Base-by-base conservation (phyloP, 176 grass and related monocot genomes). In the Triticum urartu region DNA sequence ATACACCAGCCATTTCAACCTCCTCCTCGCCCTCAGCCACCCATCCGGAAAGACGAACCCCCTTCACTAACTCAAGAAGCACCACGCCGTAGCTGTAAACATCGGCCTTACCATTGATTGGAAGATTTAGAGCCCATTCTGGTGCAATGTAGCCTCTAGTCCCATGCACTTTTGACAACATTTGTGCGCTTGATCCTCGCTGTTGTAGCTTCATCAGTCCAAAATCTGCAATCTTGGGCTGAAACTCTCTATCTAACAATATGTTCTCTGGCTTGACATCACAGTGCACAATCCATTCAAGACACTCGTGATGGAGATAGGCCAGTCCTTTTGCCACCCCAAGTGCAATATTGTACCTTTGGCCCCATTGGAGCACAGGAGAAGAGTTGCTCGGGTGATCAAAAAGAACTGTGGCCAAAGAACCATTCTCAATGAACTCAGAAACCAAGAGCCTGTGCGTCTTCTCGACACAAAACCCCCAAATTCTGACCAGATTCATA, bases 191-290 rank as follows among this genome's bases (percentile, higher is more conserved):
- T 10, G 72, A 35, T 25, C 48, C 84, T 82, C 77, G 72, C 5
- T 68, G 62, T 24, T 89, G 33, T 60, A 94, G 54, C 66, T 97
- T 92, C 4, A 59, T 77, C 15, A 94, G 40, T n/a, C 90, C 90
- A 45, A 97, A 97, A 79, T 97, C 94, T 17, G 90, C 81, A 36
- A 92, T 89, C 30, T 92, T 90, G 7, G 92, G 92, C 18, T 89
- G 25, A 18, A 89, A 92, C 3, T 92, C 86, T 32, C 60, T 9
- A 18, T 94, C 86, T 43, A 94, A 70, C 28, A 89, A 18, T 79
- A 92, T 94, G 21, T 92, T 97, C 58, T 97, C 90, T 36, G 90
- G 90, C 36, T 94, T 79, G 33, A 94, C 42, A n/a, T 97, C 92
- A 0, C 90, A 97, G 9, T 97, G 92, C 9, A 92, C 83, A 0